Conservation (phyloP, 2,329 filamentous ascomycete species). For the Verticillium longisporum region DNA sequence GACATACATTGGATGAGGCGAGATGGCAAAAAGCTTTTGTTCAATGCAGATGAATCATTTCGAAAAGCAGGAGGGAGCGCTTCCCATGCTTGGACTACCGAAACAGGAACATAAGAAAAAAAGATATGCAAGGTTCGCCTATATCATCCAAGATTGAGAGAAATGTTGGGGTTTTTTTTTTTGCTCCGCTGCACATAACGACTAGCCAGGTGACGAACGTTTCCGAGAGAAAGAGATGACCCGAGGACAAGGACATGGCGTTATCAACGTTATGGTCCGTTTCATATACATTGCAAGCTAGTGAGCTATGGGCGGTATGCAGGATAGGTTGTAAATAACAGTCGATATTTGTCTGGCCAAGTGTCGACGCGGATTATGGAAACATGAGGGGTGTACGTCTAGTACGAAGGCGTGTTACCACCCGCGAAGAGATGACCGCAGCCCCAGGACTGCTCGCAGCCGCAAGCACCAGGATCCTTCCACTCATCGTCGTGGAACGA, state of each 20-base stretch:
- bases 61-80: not conserved
- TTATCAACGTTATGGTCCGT: not conserved
- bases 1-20: not conserved
- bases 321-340: not conserved
- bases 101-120: not conserved
- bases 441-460: conserved; percentile 79
- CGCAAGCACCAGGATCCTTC: conserved; percentile 65
- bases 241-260: not conserved
- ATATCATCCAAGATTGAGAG: not conserved
- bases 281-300: not conserved
- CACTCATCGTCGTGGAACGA: conserved; percentile 72
- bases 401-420: too few relatives aligned
- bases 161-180: too few relatives aligned
- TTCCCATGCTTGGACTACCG: not conserved
- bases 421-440: conserved; percentile 42
- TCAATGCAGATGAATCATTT: not conserved
- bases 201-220: not conserved
- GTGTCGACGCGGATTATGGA: not conserved
- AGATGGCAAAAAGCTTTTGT: not conserved
- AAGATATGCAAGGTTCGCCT: not conserved
- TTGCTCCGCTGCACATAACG: not conserved
- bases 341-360: not conserved
- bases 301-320: not conserved
- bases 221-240: not conserved
- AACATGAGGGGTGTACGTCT: not conserved